Evolutionary conservation across 805 yeast species (phyloP), one percentile per base, ranked within the genome.

Genomic region (Monosporozyma siamensis): DNA sequence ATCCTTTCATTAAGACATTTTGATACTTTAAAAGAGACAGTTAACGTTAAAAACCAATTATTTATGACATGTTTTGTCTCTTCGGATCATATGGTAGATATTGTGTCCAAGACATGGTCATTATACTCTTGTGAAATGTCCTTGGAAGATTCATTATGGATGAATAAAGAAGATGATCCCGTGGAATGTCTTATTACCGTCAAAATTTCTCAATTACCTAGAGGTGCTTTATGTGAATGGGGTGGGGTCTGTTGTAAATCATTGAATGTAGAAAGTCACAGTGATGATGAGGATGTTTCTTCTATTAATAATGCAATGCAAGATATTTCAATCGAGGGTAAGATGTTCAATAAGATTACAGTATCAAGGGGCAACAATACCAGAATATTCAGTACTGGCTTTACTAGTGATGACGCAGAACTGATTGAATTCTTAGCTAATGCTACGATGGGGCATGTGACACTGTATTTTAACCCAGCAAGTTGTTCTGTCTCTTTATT

Each of bases 1-100:
- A 66, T 69, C 0, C 60, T 88, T 20, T 69, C 95, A 0, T 69
- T 89, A 39, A 95, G 86, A 58, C 92, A 88, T 62, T 73, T 87
- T 39, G 68, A 71, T 47, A 71, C 76, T 12, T 81, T 88, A 3
- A 76, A 79, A 48, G 53, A 70, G 5, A 75, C 79, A 6, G 70
- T 79, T 14, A 71, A 69, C 7, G 70, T 72, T 10, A 49, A 49
- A 2, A 65, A 65, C 14, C 68, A 76, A 20, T 62, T 77, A 1
- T 63, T 67, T 6, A 69, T 72, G 42, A 68, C 78, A 2, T 81
- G 87, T 45, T 84, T 73, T 48, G 64, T 80, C 4, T 71, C 78
- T 2, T 55, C 63, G 30, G 20, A 42, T 0, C 25, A 41, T 0
- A 49, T 62, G 40, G 63, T 70, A 0, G 44, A 55, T 4, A 74